Conservation (phyloP, 805 yeast species). For the Ogataea paradorogensis region DNA sequence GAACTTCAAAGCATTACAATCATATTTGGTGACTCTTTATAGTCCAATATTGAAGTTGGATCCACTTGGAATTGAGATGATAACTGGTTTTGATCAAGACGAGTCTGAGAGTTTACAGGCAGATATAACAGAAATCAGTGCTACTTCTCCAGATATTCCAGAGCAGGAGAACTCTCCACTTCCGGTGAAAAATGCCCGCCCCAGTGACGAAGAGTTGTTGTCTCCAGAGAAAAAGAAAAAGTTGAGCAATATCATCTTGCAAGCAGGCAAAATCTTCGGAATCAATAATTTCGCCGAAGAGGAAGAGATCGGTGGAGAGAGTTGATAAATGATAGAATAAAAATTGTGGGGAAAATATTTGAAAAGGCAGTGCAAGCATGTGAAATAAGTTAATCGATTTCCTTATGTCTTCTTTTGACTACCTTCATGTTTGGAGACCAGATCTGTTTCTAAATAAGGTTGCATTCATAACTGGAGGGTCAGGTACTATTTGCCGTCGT, state of each 20-base stretch:
- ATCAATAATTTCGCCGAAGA: constrained; percentile 10
- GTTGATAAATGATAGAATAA: neutral
- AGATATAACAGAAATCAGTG: constrained; percentile 20
- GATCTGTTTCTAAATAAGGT: constrained; percentile 80
- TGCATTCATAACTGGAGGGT: constrained; percentile 91
- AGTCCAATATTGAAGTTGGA: constrained; percentile 14
- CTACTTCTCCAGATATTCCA: constrained; percentile 21
- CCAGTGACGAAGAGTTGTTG: constrained; percentile 9
- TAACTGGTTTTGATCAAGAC: constrained; percentile 2
- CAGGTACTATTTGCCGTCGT: constrained; percentile 91
- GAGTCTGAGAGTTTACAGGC: constrained; percentile 3
- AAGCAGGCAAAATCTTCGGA: constrained; percentile 20
- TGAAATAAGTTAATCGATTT: neutral
- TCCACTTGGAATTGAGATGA: constrained; percentile 23
- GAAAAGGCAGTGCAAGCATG: constrained; percentile 5
- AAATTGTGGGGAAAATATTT: constrained; percentile 6
- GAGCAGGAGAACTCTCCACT: constrained; percentile 5
- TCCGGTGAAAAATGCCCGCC: constrained; percentile 13
- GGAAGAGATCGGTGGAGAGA: constrained; percentile 6
- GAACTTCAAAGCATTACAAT: constrained; percentile 22
- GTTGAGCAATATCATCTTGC: constrained; percentile 17
- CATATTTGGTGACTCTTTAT: constrained; percentile 23
- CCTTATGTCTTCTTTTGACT: constrained; percentile 5
- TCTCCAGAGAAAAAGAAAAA: constrained; percentile 24
- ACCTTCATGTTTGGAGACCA: constrained; percentile 41